Evolutionary conservation across 768 basidiomycete genomes (phyloP).

Genomic region (Suillus subaureus): DNA sequence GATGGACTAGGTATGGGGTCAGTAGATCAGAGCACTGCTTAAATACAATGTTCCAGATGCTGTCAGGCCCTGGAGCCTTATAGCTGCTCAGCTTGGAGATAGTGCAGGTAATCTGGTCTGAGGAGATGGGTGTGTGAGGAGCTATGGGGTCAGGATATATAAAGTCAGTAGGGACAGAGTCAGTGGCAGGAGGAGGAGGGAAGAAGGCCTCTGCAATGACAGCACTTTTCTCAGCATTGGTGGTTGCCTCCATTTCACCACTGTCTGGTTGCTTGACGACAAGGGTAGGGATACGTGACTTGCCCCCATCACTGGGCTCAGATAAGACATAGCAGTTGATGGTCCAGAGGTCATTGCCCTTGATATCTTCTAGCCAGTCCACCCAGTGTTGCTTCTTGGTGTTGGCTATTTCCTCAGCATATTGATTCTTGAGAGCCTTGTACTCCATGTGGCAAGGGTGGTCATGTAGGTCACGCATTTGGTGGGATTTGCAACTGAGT

Average conservation of each 20-base stretch:
- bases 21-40: not conserved
- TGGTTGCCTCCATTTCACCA: constrained; percentile 41
- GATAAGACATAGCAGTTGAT: constrained; percentile 22
- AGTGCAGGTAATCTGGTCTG: constrained; percentile 14
- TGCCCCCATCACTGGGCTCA: not conserved
- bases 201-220: not conserved
- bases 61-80: not conserved
- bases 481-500: constrained; percentile 13
- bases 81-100: constrained; percentile 6
- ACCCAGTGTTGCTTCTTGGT: constrained; percentile 23
- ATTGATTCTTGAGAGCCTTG: constrained; percentile 15
- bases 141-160: constrained; percentile 30
- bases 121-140: constrained; percentile 18
- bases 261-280: constrained; percentile 16
- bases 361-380: constrained; percentile 28
- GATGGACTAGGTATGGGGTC: no score
- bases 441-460: constrained; percentile 29
- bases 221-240: not conserved
- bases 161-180: constrained; percentile 2
- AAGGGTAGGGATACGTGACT: not conserved
- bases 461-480: constrained; percentile 6
- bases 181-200: not conserved
- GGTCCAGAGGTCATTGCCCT: constrained; percentile 19
- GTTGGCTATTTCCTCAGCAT: constrained; percentile 16
- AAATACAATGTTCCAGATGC: not conserved